Evolutionary conservation across 2,329 filamentous ascomycete species (phyloP).

Genomic region (Ceratocystis colombiana): DNA sequence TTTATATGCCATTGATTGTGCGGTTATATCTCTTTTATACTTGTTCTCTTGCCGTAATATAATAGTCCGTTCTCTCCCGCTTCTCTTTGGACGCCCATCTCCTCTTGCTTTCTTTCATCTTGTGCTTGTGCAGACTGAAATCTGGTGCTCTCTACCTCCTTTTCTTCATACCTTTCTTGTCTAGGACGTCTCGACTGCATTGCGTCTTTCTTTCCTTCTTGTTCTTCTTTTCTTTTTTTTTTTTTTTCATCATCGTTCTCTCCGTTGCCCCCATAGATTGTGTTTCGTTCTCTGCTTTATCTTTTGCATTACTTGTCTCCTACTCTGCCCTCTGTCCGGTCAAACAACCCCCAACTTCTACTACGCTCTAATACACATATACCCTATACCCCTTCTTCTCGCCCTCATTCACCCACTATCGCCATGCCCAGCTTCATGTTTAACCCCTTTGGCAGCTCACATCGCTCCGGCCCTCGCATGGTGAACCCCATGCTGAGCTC

Average conservation of each 20-base stretch:
- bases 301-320: not conserved
- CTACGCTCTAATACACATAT: not conserved
- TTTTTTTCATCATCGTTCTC: not conserved
- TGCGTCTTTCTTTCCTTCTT: not conserved
- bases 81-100: not conserved
- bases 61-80: slow-evolving; percentile 8
- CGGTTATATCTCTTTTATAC: not conserved
- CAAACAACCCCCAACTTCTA: not conserved
- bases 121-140: not conserved
- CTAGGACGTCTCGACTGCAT: too few relatives aligned
- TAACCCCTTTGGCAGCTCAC: slow-evolving; percentile 20
- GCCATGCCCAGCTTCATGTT: slow-evolving; percentile 22
- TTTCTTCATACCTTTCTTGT: too few relatives aligned
- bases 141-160: too few relatives aligned
- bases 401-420: not conserved
- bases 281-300: not conserved
- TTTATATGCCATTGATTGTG: not conserved
- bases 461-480: slow-evolving; percentile 22
- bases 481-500: slow-evolving; percentile 22
- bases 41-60: not conserved
- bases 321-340: not conserved
- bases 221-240: not conserved
- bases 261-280: not conserved
- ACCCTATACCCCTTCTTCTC: not conserved
- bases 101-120: not conserved